Evolutionary conservation across 768 basidiomycete species (phyloP).

Genomic region (Phlegmacium glaucopus): DNA sequence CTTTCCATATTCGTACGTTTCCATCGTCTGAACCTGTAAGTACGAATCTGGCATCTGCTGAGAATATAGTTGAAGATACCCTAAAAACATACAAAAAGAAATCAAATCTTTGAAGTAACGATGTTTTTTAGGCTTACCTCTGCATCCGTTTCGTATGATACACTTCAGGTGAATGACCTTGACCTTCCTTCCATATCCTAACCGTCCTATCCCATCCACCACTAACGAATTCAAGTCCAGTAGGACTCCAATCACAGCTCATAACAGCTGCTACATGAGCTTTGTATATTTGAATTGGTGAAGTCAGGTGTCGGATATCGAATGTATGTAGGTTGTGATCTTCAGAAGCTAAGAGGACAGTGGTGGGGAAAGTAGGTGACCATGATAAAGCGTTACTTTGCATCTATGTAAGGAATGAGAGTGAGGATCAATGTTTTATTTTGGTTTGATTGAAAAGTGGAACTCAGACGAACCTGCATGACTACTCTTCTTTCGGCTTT

Average conservation of each 20-base stretch:
- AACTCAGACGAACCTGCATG: conserved; percentile 67
- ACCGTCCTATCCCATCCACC: conserved; percentile 97
- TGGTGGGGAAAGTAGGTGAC: conserved; percentile 95
- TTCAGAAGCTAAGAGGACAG: conserved; percentile 92
- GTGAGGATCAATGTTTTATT: background rate
- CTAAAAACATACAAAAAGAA: conserved; percentile 34
- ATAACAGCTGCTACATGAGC: conserved; percentile 96
- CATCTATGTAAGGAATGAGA: conserved; percentile 48
- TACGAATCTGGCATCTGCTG: conserved; percentile 88
- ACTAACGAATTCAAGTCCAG: conserved; percentile 92
- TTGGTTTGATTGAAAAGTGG: background rate
- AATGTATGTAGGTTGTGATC: conserved; percentile 99
- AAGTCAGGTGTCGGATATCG: conserved; percentile 80
- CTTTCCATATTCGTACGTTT: conserved; percentile 94
- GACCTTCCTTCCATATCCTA: conserved; percentile 87
- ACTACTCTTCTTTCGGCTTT: conserved; percentile 90
- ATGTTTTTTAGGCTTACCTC: conserved; percentile 45
- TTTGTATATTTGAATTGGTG: conserved; percentile 93
- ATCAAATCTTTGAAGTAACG: background rate
- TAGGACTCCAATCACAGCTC: conserved; percentile 97
- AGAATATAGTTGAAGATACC: conserved; percentile 85
- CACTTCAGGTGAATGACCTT: conserved; percentile 78
- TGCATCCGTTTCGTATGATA: conserved; percentile 99
- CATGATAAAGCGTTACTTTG: conserved; percentile 86
- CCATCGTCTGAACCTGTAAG: conserved; percentile 92